Evolutionary conservation across 768 basidiomycete species (phyloP), one percentile per base, ranked within the genome.

Genomic region (Pluteus cervinus): DNA sequence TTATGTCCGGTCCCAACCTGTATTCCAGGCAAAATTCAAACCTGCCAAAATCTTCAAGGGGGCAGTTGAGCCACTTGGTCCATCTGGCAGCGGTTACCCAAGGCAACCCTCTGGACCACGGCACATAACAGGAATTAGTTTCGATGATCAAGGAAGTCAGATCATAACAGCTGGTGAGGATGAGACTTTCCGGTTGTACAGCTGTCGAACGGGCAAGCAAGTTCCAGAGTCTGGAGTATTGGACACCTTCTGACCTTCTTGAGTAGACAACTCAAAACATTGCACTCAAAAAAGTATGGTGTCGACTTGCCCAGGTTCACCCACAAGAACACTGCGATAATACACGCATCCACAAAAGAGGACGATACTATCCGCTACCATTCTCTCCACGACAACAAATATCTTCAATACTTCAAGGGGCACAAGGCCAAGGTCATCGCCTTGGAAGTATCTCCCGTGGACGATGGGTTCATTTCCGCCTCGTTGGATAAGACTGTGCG

Each of bases 221-320:
- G 94, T 86, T 52, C 43, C 50, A 45, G 46, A 48, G 40, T 41
- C 48, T 39, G 37, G 36, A 39, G 39, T 22, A 42, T 36, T 47
- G 43, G 42, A 53, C 50, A 36, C 48, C 33, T 43, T 47, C 46
- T 52, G 39, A 48, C 40, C 33, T 24, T 33, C 29, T n/a, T 24
- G 35, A 35, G 24, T 45, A 87, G 93, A 68, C 72, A 73, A 36
- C 50, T 75, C 23, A 92, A 88, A 60, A 82, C 80, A 1, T 60
- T 92, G 3, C 77, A 83, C 50, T 97, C 93, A 0, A 92, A 93
- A 62, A 99, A 99, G 58, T 99, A 98, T 58, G 96, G 96, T 1
- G 85, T 92, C 30, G 89, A 94, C 59, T 73, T 93, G 14, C 89
- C 92, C 15, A 79, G 94, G 3, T 96, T 97, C 52, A 97, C 94